phyloP scores from a whole-genome alignment of 441 rosid genomes.

The Theobroma grandiflorum region DNA sequence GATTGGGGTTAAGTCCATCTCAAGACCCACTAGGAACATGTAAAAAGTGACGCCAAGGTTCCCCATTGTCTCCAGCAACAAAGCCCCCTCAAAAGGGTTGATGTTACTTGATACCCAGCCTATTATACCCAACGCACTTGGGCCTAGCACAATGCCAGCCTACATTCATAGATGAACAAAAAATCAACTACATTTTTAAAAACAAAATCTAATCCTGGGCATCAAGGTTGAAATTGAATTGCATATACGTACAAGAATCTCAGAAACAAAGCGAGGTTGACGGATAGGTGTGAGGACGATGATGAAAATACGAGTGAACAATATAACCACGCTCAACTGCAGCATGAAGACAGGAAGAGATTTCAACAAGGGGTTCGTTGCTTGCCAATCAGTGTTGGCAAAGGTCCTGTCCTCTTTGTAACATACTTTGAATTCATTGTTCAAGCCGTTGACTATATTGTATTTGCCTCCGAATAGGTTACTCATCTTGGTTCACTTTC shows the following conservation, averaged over 20 bases:
- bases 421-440: slow-evolving; percentile 1
- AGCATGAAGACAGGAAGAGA: slow-evolving; percentile 39
- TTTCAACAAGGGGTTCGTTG: slow-evolving; percentile 29
- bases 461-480: background rate
- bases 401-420: background rate
- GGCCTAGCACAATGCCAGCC: slow-evolving; percentile 22
- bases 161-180: background rate
- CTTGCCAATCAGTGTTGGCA: slow-evolving; percentile 31
- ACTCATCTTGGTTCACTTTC: background rate
- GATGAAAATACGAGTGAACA: slow-evolving; percentile 30
- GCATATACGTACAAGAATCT: slow-evolving; percentile 34
- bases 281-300: slow-evolving; percentile 41
- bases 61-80: slow-evolving; percentile 49
- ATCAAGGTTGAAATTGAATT: background rate
- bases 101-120: background rate
- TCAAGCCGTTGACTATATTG: slow-evolving; percentile 1
- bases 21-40: slow-evolving; percentile 54
- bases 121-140: slow-evolving; percentile 8
- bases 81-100: slow-evolving; percentile 33
- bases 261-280: slow-evolving; percentile 47
- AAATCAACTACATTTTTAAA: background rate
- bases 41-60: slow-evolving; percentile 49
- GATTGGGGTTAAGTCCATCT: slow-evolving; percentile 32
- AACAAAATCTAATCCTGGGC: background rate
- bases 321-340: slow-evolving; percentile 35